Evolutionary conservation across 2,329 filamentous ascomycete genomes (phyloP).

Genomic region (Ceratocystis colombiana): DNA sequence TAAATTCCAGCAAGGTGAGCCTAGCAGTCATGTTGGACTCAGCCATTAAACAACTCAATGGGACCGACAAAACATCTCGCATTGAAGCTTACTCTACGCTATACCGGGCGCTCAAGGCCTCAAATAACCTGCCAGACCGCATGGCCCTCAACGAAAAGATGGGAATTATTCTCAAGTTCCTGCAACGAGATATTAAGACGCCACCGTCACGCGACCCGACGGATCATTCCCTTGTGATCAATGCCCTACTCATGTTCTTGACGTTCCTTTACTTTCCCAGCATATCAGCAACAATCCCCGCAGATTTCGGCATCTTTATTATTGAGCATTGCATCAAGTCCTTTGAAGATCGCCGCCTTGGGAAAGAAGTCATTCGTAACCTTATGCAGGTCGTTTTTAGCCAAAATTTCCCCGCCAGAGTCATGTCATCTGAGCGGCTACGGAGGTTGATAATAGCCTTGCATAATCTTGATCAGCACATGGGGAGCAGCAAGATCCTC

Average conservation of each 20-base stretch:
- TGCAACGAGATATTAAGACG: slow-evolving; percentile 66
- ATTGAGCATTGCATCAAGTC: slow-evolving; percentile 69
- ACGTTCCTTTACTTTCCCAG: slow-evolving; percentile 65
- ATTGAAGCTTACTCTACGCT: slow-evolving; percentile 82
- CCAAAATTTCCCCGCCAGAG: slow-evolving; percentile 65
- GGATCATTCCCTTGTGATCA: slow-evolving; percentile 62
- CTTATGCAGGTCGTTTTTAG: slow-evolving; percentile 71
- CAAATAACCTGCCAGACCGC: slow-evolving; percentile 68
- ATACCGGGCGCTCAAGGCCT: slow-evolving; percentile 63
- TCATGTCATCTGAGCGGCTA: slow-evolving; percentile 63
- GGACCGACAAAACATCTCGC: slow-evolving; percentile 59
- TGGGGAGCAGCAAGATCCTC: slow-evolving; percentile 71
- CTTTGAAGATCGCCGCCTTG: slow-evolving; percentile 55
- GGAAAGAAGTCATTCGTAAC: slow-evolving; percentile 69
- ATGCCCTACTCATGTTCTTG: slow-evolving; percentile 66
- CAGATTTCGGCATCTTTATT: slow-evolving; percentile 70
- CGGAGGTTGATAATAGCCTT: slow-evolving; percentile 61
- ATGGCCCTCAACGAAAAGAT: slow-evolving; percentile 67
- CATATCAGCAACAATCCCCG: slow-evolving; percentile 59
- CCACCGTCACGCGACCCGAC: slow-evolving; percentile 45
- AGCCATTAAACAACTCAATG: slow-evolving; percentile 68
- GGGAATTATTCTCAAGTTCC: slow-evolving; percentile 65
- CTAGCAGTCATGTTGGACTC: slow-evolving; percentile 75
- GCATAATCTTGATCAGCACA: slow-evolving; percentile 59
- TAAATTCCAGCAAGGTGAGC: slow-evolving; percentile 25